Conservation (phyloP, 2,329 filamentous ascomycete genomes). For the Fusarium dimerum region DNA sequence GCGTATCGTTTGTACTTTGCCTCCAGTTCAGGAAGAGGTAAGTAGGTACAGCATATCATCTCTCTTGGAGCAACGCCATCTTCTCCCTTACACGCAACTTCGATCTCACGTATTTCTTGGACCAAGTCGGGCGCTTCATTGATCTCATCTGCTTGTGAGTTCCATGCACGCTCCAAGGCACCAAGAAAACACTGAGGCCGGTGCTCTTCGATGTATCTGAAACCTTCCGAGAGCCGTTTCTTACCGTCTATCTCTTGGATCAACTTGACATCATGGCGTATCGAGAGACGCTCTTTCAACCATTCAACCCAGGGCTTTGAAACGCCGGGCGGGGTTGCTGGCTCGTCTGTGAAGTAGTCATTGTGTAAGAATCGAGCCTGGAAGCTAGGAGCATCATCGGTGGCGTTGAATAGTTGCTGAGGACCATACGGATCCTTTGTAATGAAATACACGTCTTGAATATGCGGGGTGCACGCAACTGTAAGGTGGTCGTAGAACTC, state of each 20-base stretch:
- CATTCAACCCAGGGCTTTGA: slow-evolving; percentile 15
- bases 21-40: slow-evolving; percentile 20
- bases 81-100: slow-evolving; percentile 12
- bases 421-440: slow-evolving; percentile 13
- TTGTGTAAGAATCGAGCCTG: slow-evolving; percentile 6
- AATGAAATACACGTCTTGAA: slow-evolving; percentile 13
- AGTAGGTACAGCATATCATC: slow-evolving; percentile 6
- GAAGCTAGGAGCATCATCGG: background rate
- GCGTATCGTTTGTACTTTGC: slow-evolving; percentile 15
- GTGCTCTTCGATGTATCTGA: slow-evolving; percentile 12
- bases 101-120: slow-evolving; percentile 3
- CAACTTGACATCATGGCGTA: slow-evolving; percentile 9
- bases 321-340: slow-evolving; percentile 4
- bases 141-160: background rate
- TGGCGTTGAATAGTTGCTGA: slow-evolving; percentile 3
- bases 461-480: background rate
- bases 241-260: background rate
- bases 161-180: slow-evolving; percentile 9
- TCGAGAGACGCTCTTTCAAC: slow-evolving; percentile 7
- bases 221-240: slow-evolving; percentile 1
- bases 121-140: slow-evolving; percentile 1
- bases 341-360: slow-evolving; percentile 5
- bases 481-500: slow-evolving; percentile 8
- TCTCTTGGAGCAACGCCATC: background rate
- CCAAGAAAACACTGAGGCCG: slow-evolving; percentile 8